Evolutionary conservation across 1,139 yeast species (phyloP), one percentile per base, ranked within the genome.

Genomic region (Suhomyces atakaporum): DNA sequence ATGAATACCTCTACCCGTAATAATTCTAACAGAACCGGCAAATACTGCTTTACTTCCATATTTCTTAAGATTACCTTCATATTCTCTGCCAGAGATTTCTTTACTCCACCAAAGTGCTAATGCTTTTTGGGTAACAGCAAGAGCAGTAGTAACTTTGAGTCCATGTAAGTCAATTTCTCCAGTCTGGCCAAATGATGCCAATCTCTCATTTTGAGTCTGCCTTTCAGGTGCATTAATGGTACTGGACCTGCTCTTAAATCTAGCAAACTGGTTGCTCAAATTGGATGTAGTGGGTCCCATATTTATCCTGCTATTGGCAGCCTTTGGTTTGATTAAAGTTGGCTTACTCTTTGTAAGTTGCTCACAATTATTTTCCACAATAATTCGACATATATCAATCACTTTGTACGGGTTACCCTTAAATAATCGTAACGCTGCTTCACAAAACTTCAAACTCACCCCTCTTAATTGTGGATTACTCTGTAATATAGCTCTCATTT

Each of bases 1-100:
- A 53, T 81, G 88, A 9, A 79, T 50, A 0, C 88, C 88, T 40
- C 84, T 55, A 0, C 88, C 88, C 0, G 86, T 79, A 3, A 80
- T 58, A 0, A 81, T 55, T 3, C 45, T 49, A 10, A 79, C 47
- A 0, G 69, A 68, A 2, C 54, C 59, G 1, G 70, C 67, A 52
- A 66, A 55, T 20, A 42, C 33, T 2, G 66, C 73, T 20, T 42
- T 46, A 3, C 56, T 35, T 1, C 68, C 63, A 36, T 53, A 62
- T 24, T 57, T 51, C 7, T 60, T 53, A 20, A 67, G 36, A 12
- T 56, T 59, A 2, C 77, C 77, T 18, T 64, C 58, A 4, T 56
- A 33, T 31, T 67, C 69, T 33, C 85, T 56, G 24, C 53, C 50
- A 6, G 50, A 44, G 26, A 63, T 27, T 50, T 81, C 87, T 16